Base-by-base conservation (phyloP, 2,329 filamentous ascomycete species). In the Trichoderma sp. region DNA sequence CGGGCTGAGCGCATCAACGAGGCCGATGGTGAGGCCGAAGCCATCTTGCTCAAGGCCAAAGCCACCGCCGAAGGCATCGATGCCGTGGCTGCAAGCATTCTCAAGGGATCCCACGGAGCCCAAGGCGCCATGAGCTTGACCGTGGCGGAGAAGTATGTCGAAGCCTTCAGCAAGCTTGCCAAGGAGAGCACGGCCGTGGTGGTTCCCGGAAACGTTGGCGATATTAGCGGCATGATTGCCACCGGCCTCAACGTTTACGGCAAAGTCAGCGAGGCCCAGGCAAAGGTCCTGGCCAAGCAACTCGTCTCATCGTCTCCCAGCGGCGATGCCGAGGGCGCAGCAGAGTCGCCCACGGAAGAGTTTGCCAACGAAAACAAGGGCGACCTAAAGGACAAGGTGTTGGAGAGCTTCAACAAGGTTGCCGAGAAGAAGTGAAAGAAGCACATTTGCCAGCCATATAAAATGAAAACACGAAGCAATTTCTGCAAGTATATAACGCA, bases 101-200 rank as follows among this genome's bases (percentile, higher is more conserved):
- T 86, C 19, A 82, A 89, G 57, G 94, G 94, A 67, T 84, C 90
- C 72, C 85, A 88, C 67, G 86, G 89, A 66, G 95, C 95, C 2
- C 91, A 95, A 77, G 88, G 89, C 37, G 95, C 95, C 29, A 86
- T 99, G 53, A 94, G 92, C 75, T 81, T 99, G 70, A 92, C 87
- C 15, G 92, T 99, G 9, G 95, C 95, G 0, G 95, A 99, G 86
- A 97, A 97, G 81, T 99, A 99, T 74, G 95, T 99, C 63, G 94
- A 96, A 54, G 95, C 95, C 4, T 99, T 98, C 76, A 90, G 87
- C 72, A 92, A 94, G 77, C 84, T 99, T 73, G 95, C 95, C 60
- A 95, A 94, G 81, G 94, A 99, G 83, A 93, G 95, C 74, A 99
- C 95, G 4, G 92, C 93, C 5, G 91, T 99, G 32, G 93, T 99